Conservation (phyloP, 2,329 filamentous ascomycete species). For the Cordyceps tenuipes region DNA sequence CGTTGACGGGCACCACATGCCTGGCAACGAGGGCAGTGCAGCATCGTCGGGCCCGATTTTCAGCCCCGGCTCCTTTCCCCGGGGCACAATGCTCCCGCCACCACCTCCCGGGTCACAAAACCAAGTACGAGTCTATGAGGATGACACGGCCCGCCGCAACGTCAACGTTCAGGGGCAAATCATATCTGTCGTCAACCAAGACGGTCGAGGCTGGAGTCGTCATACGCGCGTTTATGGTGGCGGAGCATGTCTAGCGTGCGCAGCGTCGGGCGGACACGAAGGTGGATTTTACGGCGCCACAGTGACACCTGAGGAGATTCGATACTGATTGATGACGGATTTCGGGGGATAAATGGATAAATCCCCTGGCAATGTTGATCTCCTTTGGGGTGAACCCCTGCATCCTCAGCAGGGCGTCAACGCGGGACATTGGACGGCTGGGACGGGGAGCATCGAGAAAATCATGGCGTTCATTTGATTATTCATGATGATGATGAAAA, state of each 20-base stretch:
- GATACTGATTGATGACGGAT: slow-evolving; percentile 20
- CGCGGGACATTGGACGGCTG: not conserved
- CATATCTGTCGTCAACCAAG: slow-evolving; percentile 38
- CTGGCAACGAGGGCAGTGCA: slow-evolving; percentile 16
- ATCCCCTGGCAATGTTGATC: not conserved
- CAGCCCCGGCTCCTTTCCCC: slow-evolving; percentile 39
- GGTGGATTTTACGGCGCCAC: slow-evolving; percentile 47
- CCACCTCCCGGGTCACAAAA: slow-evolving; percentile 28
- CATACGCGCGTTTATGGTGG: slow-evolving; percentile 53
- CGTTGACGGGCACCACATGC: slow-evolving; percentile 25
- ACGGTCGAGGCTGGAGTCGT: slow-evolving; percentile 44
- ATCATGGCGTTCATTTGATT: slow-evolving; percentile 1
- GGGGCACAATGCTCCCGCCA: slow-evolving; percentile 38
- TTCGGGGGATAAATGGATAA: not conserved
- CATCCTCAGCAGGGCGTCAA: no score
- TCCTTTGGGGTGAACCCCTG: not conserved
- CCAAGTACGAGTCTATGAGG: not conserved
- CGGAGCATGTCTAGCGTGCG: slow-evolving; percentile 48
- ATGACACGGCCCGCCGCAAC: slow-evolving; percentile 24
- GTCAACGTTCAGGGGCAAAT: slow-evolving; percentile 43
- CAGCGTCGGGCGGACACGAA: slow-evolving; percentile 35
- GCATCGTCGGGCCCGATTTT: slow-evolving; percentile 22
- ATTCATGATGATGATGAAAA: slow-evolving; percentile 3
- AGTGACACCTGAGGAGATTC: slow-evolving; percentile 44
- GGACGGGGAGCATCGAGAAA: not conserved